Evolutionary conservation across 2,329 filamentous ascomycete species (phyloP), one percentile per base, ranked within the genome.

Genomic region (Aspergillus costaricaensis): DNA sequence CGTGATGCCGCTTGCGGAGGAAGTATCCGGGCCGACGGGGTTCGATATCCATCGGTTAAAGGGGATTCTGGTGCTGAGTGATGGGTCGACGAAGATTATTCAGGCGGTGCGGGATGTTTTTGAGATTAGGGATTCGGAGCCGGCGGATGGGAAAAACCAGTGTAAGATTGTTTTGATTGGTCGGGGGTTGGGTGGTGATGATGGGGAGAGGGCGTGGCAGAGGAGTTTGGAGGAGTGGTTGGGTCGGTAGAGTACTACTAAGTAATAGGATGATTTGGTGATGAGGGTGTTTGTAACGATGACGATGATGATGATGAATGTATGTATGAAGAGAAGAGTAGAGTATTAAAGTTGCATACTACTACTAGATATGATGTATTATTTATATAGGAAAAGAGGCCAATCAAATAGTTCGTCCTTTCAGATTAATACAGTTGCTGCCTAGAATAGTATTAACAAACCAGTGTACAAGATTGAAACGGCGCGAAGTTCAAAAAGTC

Each of bases 91-190:
- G 47, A 91, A 91, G 72, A 86, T 98, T 64, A 82, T 98, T 7
- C 95, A 99, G 75, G 95, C 93, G 2, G 95, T 99, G 1, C 82
- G 94, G 56, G 94, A 97, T 68, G 85, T 98, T 15, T 99, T 98
- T 74, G 95, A 99, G 70, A 90, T 98, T 23, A 85, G 91, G 23
- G 92, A 96, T 66, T 67, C 70, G 14, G 68, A 73, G n/a, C 63
- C 60, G 2, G 56, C 64, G n/a, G 65, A 68, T 19, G 71, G 38
- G 12, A 60, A 73, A 41, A 62, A 62, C 44, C 68, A 72, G 36
- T 78, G 75, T 59, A 82, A 80, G 67, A 72, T 82, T 63, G 79
- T 82, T 12, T 67, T 82, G 27, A 82, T 82, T 64, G 80, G 80
- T 15, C 63, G 77, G 55, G 77, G 79, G 4, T 65, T 82, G 39